Evolutionary conservation across 1,139 yeast genomes (phyloP).

Genomic region (Sugiyamaella pinicola): DNA sequence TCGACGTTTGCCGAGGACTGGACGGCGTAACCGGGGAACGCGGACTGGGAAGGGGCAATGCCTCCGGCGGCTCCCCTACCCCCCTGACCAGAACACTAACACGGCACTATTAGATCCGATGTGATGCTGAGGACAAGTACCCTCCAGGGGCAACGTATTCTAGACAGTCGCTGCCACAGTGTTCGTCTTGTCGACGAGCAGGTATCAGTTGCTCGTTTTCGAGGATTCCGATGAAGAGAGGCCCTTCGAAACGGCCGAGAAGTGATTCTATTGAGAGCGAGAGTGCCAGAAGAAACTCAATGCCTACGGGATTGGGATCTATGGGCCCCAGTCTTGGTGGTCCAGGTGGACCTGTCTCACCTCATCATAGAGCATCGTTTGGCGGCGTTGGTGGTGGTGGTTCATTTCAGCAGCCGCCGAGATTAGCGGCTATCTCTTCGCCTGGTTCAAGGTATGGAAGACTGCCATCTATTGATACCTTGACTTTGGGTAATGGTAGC

Average conservation of each 20-base stretch:
- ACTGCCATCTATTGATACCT: conserved; percentile 37
- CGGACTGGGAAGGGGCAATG: conserved; percentile 12
- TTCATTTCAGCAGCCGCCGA: conserved; percentile 4
- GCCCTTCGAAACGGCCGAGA: conserved; percentile 44
- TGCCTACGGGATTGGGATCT: conserved; percentile 6
- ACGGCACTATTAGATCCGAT: conserved; percentile 42
- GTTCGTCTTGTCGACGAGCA: conserved; percentile 45
- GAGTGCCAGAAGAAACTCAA: conserved; percentile 1
- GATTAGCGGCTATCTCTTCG: conserved; percentile 18
- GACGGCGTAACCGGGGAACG: conserved; percentile 19
- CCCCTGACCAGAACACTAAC: conserved; percentile 7
- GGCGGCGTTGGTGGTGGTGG: background rate
- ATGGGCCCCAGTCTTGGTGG: conserved; percentile 24
- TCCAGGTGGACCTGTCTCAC: conserved; percentile 19
- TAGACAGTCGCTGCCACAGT: conserved; percentile 31
- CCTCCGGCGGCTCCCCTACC: conserved; percentile 5
- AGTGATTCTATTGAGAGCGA: conserved; percentile 20
- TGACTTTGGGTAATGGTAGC: conserved; percentile 20
- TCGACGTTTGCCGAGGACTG: conserved; percentile 4
- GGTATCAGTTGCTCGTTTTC: conserved; percentile 47
- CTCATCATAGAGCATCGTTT: conserved; percentile 16
- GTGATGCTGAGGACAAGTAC: conserved; percentile 43
- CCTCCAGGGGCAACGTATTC: conserved; percentile 26
- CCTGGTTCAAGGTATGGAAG: conserved; percentile 28
- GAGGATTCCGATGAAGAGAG: conserved; percentile 48